Conservation (phyloP, 169 alveolate species). For the Cryptosporidium sp. region DNA sequence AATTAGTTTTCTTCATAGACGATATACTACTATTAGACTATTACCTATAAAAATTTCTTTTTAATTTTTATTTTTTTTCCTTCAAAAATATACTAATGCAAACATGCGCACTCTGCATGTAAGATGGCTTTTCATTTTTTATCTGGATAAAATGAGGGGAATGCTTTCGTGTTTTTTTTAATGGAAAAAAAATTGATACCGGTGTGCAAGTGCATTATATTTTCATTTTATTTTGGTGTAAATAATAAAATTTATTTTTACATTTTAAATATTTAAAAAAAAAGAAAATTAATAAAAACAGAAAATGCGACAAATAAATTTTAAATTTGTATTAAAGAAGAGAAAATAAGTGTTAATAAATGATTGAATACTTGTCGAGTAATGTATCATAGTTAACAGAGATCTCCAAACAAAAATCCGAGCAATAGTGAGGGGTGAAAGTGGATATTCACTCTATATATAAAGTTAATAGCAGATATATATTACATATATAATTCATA, state of each 20-base stretch:
- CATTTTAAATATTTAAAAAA: neutral
- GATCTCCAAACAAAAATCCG: constrained; percentile 2
- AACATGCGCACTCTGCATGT: neutral
- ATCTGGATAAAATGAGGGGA: neutral
- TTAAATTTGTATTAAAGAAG: no score
- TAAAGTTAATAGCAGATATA: neutral
- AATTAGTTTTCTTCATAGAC: neutral
- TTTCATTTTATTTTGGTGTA: no score
- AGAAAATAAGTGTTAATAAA: neutral
- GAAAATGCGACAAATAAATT: no score
- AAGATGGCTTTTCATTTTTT: no score
- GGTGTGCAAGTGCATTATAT: neutral
- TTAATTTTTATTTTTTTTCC: neutral
- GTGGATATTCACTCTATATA: neutral
- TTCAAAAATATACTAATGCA: no score
- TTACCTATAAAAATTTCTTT: neutral
- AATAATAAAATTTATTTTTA: neutral
- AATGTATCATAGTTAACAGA: neutral
- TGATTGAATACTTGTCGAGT: neutral
- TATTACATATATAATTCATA: neutral
- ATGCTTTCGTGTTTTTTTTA: neutral
- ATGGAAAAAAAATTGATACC: neutral
- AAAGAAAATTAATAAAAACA: neutral
- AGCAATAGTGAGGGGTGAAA: neutral
- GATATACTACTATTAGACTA: neutral